Conservation (phyloP, 495 filamentous ascomycete species). For the Penicillium egyptiacum region DNA sequence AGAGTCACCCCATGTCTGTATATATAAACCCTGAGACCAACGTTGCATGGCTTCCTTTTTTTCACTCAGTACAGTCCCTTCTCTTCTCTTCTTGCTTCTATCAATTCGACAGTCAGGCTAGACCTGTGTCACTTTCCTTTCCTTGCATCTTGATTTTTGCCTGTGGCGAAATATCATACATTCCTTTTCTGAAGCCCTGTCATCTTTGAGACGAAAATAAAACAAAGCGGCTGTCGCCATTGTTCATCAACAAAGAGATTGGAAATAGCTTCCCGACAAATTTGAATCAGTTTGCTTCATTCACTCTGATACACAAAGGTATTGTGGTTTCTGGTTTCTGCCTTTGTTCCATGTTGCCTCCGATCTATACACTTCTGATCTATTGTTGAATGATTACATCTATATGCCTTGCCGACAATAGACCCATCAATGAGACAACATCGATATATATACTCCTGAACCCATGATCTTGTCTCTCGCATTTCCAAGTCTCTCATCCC, state of each 20-base stretch:
- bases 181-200: slow-evolving; percentile 22
- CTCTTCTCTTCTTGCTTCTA: slow-evolving; percentile 25
- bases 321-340: slow-evolving; percentile 16
- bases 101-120: slow-evolving; percentile 39
- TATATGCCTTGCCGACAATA: not conserved
- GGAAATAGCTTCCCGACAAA: not conserved
- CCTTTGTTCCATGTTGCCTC: slow-evolving; percentile 11
- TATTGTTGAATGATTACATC: slow-evolving; percentile 5
- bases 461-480: not conserved
- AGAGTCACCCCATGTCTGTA: slow-evolving; percentile 7
- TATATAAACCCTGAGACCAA: slow-evolving; percentile 29
- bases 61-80: slow-evolving; percentile 21
- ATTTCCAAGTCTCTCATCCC: slow-evolving; percentile 3
- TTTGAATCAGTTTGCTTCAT: slow-evolving; percentile 12
- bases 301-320: slow-evolving; percentile 23
- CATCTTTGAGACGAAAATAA: not conserved
- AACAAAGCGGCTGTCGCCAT: not conserved
- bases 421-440: not conserved
- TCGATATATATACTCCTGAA: slow-evolving; percentile 3
- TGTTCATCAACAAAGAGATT: slow-evolving; percentile 5
- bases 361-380: slow-evolving; percentile 2
- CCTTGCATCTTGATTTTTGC: slow-evolving; percentile 23
- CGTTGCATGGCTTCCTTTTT: slow-evolving; percentile 12
- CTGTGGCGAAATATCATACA: slow-evolving; percentile 38
- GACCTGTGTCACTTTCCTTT: slow-evolving; percentile 39